Percentiles rank a stretch among this genome's conserved stretches.
phyloP scores from a whole-genome alignment of 345 rosid genomes.

The Euphorbia pulcherrima region DNA sequence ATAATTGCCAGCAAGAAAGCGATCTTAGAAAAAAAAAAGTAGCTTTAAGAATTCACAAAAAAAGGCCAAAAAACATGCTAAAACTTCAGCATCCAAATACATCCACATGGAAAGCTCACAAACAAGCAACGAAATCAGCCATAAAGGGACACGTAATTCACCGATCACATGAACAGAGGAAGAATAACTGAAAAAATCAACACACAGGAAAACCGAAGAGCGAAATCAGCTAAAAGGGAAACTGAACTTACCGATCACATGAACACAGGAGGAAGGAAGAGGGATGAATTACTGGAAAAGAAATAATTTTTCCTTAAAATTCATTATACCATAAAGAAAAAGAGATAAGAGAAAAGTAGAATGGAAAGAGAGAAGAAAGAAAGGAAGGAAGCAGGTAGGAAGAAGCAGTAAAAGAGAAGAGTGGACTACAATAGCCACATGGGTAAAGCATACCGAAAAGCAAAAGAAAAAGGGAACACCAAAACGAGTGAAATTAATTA shows the following conservation, averaged over 20 bases:
- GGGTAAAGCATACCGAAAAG: not conserved
- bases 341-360: not conserved
- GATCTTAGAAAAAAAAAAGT: not conserved
- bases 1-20: too few species aligned
- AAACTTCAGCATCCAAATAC: not conserved
- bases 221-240: not conserved
- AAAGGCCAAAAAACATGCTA: not conserved
- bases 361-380: not conserved
- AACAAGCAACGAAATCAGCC: not conserved
- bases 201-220: not conserved
- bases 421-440: not conserved
- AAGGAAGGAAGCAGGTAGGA: not conserved
- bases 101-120: constrained; percentile 5
- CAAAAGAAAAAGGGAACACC: too few species aligned
- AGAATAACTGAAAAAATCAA: too few species aligned
- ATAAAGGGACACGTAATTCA: not conserved
- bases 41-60: not conserved
- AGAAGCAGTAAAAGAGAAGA: not conserved
- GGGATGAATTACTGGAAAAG: not conserved
- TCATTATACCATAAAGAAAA: too few species aligned
- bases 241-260: constrained; percentile 54
- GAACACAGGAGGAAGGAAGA: constrained; percentile 12
- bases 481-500: too few species aligned
- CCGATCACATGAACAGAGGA: too few species aligned
- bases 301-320: too few species aligned